These are phyloP conservation scores for Pestalotiopsis sp. DNA, from an alignment of 2,329 filamentous ascomycete genomes.

Conservation along the genomic window DNA sequence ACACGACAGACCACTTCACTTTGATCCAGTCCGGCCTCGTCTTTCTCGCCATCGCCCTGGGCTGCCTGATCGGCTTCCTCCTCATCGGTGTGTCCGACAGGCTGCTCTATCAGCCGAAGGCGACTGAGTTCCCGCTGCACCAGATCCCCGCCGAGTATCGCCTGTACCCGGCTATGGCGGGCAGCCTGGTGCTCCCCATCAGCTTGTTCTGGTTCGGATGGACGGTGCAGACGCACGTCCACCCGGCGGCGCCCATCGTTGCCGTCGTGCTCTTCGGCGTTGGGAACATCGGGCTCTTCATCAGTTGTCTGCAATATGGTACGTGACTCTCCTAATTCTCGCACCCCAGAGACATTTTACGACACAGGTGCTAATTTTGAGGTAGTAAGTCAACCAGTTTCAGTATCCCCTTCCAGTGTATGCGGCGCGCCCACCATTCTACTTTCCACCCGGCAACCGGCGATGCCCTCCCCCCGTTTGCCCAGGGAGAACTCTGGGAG, in stretches of 20 bases:
- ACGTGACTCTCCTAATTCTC: neutral
- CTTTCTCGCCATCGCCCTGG: slow-evolving; percentile 48
- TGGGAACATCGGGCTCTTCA: slow-evolving; percentile 63
- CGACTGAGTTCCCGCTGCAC: slow-evolving; percentile 32
- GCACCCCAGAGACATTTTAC: too few relatives aligned
- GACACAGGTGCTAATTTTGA: neutral
- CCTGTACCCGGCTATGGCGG: slow-evolving; percentile 61
- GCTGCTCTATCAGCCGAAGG: slow-evolving; percentile 43
- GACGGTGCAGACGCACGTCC: slow-evolving; percentile 47
- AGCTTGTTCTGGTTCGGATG: slow-evolving; percentile 65
- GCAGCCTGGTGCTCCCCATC: slow-evolving; percentile 53
- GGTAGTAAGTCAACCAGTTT: neutral
- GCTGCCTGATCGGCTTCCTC: slow-evolving; percentile 45
- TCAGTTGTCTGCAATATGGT: slow-evolving; percentile 36
- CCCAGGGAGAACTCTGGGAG: too few relatives aligned
- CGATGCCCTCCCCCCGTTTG: too few relatives aligned
- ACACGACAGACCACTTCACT: slow-evolving; percentile 42
- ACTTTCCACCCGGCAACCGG: too few relatives aligned
- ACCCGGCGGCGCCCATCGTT: slow-evolving; percentile 53
- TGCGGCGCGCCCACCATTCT: too few relatives aligned
- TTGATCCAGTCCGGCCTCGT: slow-evolving; percentile 45
- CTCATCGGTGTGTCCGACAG: slow-evolving; percentile 45
- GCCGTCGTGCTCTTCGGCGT: slow-evolving; percentile 60
- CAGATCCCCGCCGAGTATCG: slow-evolving; percentile 57
- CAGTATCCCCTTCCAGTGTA: neutral